Base-by-base conservation (phyloP, 805 yeast species). In the Pichia pseudocactophila region DNA sequence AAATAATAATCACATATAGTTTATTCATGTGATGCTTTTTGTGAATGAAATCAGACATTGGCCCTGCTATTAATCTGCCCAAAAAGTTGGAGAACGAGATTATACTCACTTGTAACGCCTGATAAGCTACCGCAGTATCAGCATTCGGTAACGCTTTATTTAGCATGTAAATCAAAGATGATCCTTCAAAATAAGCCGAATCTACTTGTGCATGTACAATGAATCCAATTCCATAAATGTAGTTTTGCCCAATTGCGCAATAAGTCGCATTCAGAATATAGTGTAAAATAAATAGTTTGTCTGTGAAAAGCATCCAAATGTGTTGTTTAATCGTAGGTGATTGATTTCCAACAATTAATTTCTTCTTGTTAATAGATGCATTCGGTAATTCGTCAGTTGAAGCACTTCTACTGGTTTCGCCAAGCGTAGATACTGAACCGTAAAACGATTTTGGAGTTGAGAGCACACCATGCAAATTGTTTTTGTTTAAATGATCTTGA, bases 141-240 rank as follows among this genome's bases (percentile, higher is more conserved):
- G 54, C 52, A 36, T 52, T 22, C 25, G 25, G 8, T 22, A 22
- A 8, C 25, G 8, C 25, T 22, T 22, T 8, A 22, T 22, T 22
- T 22, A 22, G 8, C 25, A 6, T 22, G 25, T 6, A 6, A 22
- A 6, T 8, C 7, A 6, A 8, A 22, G 5, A 6, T 22, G 25
- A 22, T 8, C 25, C 25, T 22, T 22, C 8, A 8, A 8, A 5
- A 22, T 22, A 22, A 22, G 48, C 48, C 30, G 53, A 55, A 47
- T 55, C 61, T 11, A 63, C 58, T 47, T 69, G 71, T 0, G 73
- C 69, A 39, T 64, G 70, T 9, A 80, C 82, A n/a, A 83, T 69
- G 52, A 78, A 82, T 0, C 94, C 94, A 30, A 83, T 79, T 2
- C 83, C 72, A 53, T 70, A 83, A 22, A 83, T 82, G 54, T 82